Evolutionary conservation across 148 eudicot species (phyloP).

Genomic region (Bassia scoparia): DNA sequence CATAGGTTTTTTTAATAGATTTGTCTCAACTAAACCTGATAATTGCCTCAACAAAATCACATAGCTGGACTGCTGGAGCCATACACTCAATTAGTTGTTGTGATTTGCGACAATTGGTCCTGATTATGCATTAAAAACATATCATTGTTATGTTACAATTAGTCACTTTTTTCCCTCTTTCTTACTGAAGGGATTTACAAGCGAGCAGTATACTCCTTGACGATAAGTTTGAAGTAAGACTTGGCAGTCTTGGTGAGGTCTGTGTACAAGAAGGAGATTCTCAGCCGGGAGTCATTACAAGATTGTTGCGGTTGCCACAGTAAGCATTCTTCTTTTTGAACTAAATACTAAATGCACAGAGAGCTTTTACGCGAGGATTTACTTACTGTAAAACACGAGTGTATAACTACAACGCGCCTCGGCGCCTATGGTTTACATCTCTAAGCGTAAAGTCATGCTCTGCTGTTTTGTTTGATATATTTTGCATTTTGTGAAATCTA

Average conservation of each 20-base stretch:
- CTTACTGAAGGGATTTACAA: constrained; percentile 72
- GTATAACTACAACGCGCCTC: neutral
- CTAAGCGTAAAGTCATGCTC: constrained; percentile 1
- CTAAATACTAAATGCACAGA: neutral
- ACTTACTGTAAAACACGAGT: neutral
- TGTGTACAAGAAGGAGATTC: constrained; percentile 79
- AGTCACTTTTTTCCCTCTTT: neutral
- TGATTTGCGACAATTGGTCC: neutral
- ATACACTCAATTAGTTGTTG: neutral
- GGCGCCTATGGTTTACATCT: neutral
- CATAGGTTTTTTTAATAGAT: neutral
- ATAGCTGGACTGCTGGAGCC: neutral
- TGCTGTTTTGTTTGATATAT: neutral
- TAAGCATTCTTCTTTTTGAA: constrained; percentile 37
- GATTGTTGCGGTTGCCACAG: constrained; percentile 80
- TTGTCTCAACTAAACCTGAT: neutral
- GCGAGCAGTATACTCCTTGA: constrained; percentile 98
- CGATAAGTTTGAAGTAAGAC: constrained; percentile 95
- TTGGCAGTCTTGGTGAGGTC: constrained; percentile 82
- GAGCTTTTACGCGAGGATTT: neutral
- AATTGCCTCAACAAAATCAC: neutral
- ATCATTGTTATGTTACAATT: neutral
- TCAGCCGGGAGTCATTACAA: constrained; percentile 72
- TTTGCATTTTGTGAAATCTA: neutral
- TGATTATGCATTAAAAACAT: neutral